phyloP scores from a whole-genome alignment of 2,329 filamentous ascomycete species.

The Botrytis medusae region DNA sequence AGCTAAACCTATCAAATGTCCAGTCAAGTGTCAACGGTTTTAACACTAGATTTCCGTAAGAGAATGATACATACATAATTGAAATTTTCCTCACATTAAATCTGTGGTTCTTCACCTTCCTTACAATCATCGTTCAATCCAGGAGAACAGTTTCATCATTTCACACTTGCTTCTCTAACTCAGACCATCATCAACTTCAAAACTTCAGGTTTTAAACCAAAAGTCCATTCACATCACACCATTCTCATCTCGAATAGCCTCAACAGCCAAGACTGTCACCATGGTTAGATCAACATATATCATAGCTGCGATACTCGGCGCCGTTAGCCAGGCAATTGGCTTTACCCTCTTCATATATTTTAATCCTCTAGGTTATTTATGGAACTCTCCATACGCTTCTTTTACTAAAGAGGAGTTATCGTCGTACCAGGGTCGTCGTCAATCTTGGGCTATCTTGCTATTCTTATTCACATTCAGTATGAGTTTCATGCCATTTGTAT shows the following conservation, averaged over 20 bases:
- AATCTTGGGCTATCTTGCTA: neutral
- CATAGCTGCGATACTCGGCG: no score
- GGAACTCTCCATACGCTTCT: neutral
- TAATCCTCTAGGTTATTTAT: neutral
- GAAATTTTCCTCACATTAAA: neutral
- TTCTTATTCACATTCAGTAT: neutral
- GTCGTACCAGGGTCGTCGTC: neutral
- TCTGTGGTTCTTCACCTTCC: no score
- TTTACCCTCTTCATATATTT: neutral
- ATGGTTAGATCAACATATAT: neutral
- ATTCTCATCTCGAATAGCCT: neutral
- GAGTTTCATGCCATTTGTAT: neutral
- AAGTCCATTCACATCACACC: neutral
- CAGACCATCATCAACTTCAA: neutral
- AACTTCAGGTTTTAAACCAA: neutral
- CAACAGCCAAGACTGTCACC: neutral
- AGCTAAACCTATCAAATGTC: neutral
- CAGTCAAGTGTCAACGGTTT: neutral
- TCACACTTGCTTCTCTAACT: neutral
- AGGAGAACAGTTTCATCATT: neutral
- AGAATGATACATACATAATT: neutral
- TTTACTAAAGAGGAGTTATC: neutral
- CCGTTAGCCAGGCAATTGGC: neutral
- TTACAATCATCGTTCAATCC: neutral
- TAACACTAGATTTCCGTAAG: neutral